Evolutionary conservation across 352 stramenopile species (phyloP), one percentile per base, ranked within the genome.

Genomic region (Plasmopara halstedii): DNA sequence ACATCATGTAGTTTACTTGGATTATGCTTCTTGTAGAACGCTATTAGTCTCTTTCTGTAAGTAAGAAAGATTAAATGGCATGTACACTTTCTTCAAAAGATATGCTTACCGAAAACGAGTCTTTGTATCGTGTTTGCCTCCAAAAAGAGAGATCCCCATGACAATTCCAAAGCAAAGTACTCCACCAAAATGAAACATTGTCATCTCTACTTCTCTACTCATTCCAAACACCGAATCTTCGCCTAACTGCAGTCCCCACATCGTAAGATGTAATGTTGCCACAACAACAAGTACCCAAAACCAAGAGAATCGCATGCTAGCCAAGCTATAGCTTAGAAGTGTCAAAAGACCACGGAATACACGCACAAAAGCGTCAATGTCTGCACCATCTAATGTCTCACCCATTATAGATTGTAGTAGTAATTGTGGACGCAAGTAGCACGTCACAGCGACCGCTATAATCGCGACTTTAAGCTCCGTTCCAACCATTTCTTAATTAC

Each of bases 21-120:
- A 43, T 92, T 89, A 60, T 89, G 66, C 53, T 83, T 80, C 2
- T 45, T 46, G 53, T 92, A 92, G 51, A 92, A 92, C 18, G 57
- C 64, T 34, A 67, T 26, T 48, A 91, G 40, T 31, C 72, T 58
- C 45, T 64, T 56, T 14, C 75, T 83, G 42, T 21, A 61, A 2
- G 39, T 21, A 62, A 13, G 13, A 62, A 7, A 6, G 46, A 0
- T 56, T 36, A 5, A 47, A 45, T 9, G 53, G 20, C 6, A 35
- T 27, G 23, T 8, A 21, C 2, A 15, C 18, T 9, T 21, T 21
- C 8, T 4, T n/a, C 42, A n/a, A 48, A 7, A 15, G 4, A 27
- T 8, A 4, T 27, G 70, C 62, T 19, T 25, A 86, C 74, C 65
- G 61, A 44, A 82, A 74, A 15, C 63, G 60, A 32, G 59, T 52